Base-by-base conservation (phyloP, 2,329 filamentous ascomycete species). In the Sporothrix schenckii region DNA sequence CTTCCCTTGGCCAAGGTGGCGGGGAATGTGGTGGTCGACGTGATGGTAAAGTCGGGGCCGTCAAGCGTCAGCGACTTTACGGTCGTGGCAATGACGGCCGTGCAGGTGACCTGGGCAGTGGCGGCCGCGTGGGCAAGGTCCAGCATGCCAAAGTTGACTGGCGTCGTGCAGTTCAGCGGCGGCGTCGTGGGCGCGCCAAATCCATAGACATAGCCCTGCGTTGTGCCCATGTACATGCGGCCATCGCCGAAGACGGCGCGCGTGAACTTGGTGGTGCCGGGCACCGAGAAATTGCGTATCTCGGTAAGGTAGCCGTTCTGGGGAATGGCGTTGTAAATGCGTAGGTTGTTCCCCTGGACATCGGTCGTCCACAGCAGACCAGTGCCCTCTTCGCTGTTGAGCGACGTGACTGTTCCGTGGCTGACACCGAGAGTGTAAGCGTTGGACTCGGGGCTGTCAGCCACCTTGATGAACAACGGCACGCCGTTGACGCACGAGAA, bases 251-350 rank as follows among this genome's bases (percentile, higher is more conserved):
- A 88, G 2, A 86, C 85, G 1, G 86, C 84, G 1, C 86, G 81
- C 3, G 83, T 84, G 72, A 88, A 88, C 77, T 88, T 88, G 60
- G 81, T 84, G 4, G 84, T 81, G 0, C 83, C 84, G 0, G 82
- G 79, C 14, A 87, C 80, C 34, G 83, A 83, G 73, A 87, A 87
- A 1, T 80, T 80, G 44, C 83, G 82, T 72, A 88, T 80, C 67
- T 84, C 77, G 1, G 79, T 83, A 63, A 88, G 75, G 1, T 76
- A 72, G 0, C 83, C 83, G 30, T 83, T 80, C 5, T 80, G 77
- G 0, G 85, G 86, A 11, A 99, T 84, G 34, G 92, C 90, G 79
- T 97, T 97, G 85, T 96, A 96, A 77, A 98, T 97, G 76, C 92
- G 91, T 77, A 93, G 79, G 70, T 84, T 83, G 7, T 79, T 78